Percentiles rank a stretch among this genome's conserved stretches.
Evolutionary conservation across 78 protist genomes (phyloP).

Genomic region (Chrysochromulina tobinii): DNA sequence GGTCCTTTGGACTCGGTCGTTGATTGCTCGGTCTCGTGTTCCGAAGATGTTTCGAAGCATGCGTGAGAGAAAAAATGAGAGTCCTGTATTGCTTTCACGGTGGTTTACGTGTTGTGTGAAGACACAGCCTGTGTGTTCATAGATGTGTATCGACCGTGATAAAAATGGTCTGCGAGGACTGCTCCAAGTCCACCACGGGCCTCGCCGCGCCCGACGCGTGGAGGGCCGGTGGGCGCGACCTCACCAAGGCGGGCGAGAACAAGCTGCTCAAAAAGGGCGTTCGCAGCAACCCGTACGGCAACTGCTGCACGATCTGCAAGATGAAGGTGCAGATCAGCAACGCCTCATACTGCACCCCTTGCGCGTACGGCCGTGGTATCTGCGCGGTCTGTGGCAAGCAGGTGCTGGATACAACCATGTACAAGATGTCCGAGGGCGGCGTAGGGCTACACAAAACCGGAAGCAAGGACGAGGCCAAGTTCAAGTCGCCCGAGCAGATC

Average conservation of each 20-base stretch:
- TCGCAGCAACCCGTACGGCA: not conserved
- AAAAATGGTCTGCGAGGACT: not conserved
- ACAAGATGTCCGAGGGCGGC: not conserved
- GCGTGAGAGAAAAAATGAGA: no score
- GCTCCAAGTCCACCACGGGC: not conserved
- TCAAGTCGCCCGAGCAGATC: not conserved
- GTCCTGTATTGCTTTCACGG: no score
- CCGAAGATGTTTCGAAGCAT: no score
- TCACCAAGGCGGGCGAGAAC: not conserved
- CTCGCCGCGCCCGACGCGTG: not conserved
- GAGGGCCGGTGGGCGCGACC: not conserved
- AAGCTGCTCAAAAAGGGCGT: not conserved
- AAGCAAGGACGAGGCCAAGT: not conserved
- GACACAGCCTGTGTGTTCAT: no score
- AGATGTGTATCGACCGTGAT: no score
- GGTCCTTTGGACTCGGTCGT: no score
- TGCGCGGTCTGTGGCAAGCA: constrained; percentile 18
- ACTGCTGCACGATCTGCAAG: not conserved
- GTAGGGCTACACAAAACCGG: not conserved
- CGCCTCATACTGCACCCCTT: not conserved
- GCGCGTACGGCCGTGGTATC: not conserved
- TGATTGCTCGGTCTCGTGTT: no score
- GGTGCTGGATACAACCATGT: not conserved
- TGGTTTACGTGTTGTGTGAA: no score
- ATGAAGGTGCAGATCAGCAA: no score